Base-by-base conservation (phyloP, 1,284 basidiomycete species). In the Cronartium quercuum region DNA sequence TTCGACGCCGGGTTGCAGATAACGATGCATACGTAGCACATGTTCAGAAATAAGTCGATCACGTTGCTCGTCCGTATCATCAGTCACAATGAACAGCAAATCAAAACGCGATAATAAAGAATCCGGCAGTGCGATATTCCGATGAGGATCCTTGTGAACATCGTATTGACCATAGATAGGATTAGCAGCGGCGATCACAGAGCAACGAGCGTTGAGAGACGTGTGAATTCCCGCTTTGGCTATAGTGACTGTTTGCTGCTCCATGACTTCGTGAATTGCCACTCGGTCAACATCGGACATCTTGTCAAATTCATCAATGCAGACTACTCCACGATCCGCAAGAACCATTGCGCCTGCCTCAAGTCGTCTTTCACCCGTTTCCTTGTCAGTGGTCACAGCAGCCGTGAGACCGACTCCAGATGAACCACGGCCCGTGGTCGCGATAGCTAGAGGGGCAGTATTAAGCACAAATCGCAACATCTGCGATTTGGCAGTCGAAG, bases 211-310 rank as follows among this genome's bases (percentile, higher is more conserved):
- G 83, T 99, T 99, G 78, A 99, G 86, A 79, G 91, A 94, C 0
- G 96, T 98, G 82, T 98, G 95, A 78, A 98, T 99, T 77, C 96
- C 96, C 12, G 96, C 96, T 81, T 99, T 98, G 76, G 96, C 96
- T 78, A 99, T 99, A 0, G 96, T 98, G 68, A 99, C 94, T 0
- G 96, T 99, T 78, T 84, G 83, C 82, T 96, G 93, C 82, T 98
- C 95, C 96, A 99, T 99, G 80, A 98, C 96, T 88, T 99, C 96
- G 84, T 99, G 96, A 79, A 99, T 99, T 38, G 96, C 95, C n/a
- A 98, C 95, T 78, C 96, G 89, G 84, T 99, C 95, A 78, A 97
- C 87, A 79, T 98, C 96, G 40, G 91, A 94, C 95, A 99, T 98
- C 83, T 99, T 99, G 86, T 99, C 95, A 80, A 99, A 99, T 83